Conservation (phyloP, 208 protist species). For the Wallacemonas sp. region DNA sequence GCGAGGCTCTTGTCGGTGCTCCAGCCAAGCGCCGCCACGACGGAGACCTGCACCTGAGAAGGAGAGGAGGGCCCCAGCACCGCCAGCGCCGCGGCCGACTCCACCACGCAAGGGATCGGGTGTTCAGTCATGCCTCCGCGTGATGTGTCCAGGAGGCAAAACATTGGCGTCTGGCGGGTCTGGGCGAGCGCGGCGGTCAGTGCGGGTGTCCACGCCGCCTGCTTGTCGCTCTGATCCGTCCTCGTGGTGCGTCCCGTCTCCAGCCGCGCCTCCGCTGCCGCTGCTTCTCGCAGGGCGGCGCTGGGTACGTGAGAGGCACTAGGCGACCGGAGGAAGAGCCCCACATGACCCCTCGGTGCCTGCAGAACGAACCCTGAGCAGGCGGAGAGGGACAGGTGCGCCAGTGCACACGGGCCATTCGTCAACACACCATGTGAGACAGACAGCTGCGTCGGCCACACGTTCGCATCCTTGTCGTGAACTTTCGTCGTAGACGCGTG, state of each 20-base stretch:
- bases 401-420: conserved; percentile 7
- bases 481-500: too few species aligned
- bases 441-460: background rate
- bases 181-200: background rate
- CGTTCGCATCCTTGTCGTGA: background rate
- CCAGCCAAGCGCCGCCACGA: background rate
- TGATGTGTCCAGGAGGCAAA: background rate
- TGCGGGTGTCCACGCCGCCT: background rate
- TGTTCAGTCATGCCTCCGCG: background rate
- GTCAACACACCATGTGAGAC: background rate
- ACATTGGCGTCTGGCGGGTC: background rate
- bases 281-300: too few species aligned
- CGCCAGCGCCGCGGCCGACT: conserved; percentile 3
- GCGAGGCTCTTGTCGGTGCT: background rate
- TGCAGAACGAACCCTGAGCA: background rate
- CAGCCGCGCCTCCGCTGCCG: too few species aligned
- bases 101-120: background rate
- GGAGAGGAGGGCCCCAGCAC: background rate
- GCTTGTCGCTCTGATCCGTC: too few species aligned
- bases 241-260: background rate
- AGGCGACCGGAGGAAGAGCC: background rate
- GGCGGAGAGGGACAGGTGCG: background rate
- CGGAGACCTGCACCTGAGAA: background rate
- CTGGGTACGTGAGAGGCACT: too few species aligned
- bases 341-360: background rate